These are phyloP conservation scores for Spergularia bocconei DNA, from an alignment of 148 eudicot species.

Conservation along the genomic window DNA sequence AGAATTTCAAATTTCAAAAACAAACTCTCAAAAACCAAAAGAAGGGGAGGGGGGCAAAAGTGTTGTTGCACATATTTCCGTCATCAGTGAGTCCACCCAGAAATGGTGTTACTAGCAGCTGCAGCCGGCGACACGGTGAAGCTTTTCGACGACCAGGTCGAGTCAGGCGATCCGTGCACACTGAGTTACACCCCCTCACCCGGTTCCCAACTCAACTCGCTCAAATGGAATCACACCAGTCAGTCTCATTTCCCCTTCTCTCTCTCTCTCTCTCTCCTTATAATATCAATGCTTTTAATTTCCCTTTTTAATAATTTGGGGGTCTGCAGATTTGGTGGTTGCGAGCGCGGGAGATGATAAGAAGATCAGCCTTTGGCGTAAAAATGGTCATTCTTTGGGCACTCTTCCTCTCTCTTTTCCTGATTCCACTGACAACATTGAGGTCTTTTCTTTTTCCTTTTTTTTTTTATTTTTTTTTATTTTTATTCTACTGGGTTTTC, in stretches of 20 bases:
- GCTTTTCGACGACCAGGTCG: constrained; percentile 72
- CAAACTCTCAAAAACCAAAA: no score
- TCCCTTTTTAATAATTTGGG: neutral
- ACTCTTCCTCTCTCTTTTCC: constrained; percentile 56
- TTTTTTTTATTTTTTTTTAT: no score
- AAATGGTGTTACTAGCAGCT: constrained; percentile 62
- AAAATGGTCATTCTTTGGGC: constrained; percentile 77
- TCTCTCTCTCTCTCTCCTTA: neutral
- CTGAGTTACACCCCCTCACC: constrained; percentile 72
- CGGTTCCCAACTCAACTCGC: constrained; percentile 57
- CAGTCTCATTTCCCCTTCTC: neutral
- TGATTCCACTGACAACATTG: constrained; percentile 61
- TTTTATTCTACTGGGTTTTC: no score
- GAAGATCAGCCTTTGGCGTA: constrained; percentile 75
- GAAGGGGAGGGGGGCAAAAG: no score
- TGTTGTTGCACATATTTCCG: no score
- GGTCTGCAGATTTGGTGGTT: constrained; percentile 78
- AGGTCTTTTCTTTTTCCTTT: constrained; percentile 33
- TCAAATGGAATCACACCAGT: constrained; percentile 98
- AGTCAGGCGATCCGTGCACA: constrained; percentile 77
- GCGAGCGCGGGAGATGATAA: constrained; percentile 95
- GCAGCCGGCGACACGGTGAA: constrained; percentile 89
- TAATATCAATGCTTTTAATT: neutral
- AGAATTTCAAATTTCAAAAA: no score
- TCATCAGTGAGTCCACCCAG: no score